Conservation (phyloP, 208 protist species). For the Acanthamoeba sp. region DNA sequence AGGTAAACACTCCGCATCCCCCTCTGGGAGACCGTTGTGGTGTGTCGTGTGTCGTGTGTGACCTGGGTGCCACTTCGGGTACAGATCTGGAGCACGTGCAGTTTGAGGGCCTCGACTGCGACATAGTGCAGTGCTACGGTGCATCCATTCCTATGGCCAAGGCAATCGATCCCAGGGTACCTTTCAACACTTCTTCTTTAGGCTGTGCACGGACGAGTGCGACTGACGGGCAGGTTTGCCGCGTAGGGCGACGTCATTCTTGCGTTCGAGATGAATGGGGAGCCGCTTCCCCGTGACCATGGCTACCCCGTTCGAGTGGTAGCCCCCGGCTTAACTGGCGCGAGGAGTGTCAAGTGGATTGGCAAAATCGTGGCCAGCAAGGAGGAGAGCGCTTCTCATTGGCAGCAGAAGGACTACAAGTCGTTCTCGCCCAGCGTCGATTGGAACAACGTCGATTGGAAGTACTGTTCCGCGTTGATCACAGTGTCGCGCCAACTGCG, state of each 20-base stretch:
- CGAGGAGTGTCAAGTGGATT: constrained; percentile 88
- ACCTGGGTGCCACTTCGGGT: not conserved
- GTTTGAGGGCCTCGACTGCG: constrained; percentile 90
- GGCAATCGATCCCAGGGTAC: constrained; percentile 81
- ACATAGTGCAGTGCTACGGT: constrained; percentile 82
- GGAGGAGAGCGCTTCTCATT: constrained; percentile 87
- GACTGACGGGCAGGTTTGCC: not conserved
- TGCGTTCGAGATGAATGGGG: constrained; percentile 92
- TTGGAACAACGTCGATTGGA: constrained; percentile 79
- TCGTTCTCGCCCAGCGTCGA: constrained; percentile 88
- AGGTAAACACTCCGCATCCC: not conserved
- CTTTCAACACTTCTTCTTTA: too few species aligned
- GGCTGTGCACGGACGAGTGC: too few species aligned
- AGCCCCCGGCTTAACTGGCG: constrained; percentile 88
- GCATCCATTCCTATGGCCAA: constrained; percentile 90
- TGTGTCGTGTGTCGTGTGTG: not conserved
- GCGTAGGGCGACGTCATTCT: constrained; percentile 88
- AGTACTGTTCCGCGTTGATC: too few species aligned
- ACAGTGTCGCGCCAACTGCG: too few species aligned
- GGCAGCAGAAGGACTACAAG: constrained; percentile 94
- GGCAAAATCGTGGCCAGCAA: constrained; percentile 80
- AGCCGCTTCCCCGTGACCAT: constrained; percentile 89
- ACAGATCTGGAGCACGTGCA: constrained; percentile 88
- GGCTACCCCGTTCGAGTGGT: constrained; percentile 92
- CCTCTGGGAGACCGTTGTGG: not conserved